Percentiles rank a stretch among this genome's conserved stretches.
Conservation (phyloP, 768 basidiomycete species). For the Boletus vinaceobasis region DNA sequence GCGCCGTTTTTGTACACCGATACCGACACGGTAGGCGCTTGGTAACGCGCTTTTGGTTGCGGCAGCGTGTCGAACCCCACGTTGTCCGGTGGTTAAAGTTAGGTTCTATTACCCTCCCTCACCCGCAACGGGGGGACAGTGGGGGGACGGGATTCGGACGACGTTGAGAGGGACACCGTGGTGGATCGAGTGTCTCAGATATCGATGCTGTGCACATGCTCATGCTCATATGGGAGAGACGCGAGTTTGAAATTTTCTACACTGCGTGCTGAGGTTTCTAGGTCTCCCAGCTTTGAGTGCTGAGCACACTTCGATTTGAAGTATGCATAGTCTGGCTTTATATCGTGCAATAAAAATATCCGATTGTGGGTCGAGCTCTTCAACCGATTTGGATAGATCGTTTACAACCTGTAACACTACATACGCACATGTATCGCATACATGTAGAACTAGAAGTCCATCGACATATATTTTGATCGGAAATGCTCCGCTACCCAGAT, state of each 20-base stretch:
- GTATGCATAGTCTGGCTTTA: too few species aligned
- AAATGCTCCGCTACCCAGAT: background rate
- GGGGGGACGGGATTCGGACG: background rate
- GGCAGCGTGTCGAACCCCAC: background rate
- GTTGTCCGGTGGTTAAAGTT: constrained; percentile 8
- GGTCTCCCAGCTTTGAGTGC: background rate
- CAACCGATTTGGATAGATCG: background rate
- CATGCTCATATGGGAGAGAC: background rate
- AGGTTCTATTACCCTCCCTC: background rate
- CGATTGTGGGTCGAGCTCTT: background rate
- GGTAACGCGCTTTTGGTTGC: constrained; percentile 14
- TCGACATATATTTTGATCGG: background rate
- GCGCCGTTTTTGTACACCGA: constrained; percentile 14
- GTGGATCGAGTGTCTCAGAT: background rate
- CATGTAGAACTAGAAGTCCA: background rate
- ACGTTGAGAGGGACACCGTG: background rate
- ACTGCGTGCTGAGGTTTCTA: background rate
- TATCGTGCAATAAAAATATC: too few species aligned
- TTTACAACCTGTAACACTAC: background rate
- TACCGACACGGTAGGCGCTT: background rate
- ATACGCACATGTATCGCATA: background rate
- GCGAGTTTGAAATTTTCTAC: background rate
- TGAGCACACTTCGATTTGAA: background rate
- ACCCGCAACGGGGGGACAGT: background rate
- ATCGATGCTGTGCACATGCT: background rate